Evolutionary conservation across 257 asterid species (phyloP), one percentile per base, ranked within the genome.

Genomic region (Cinchona pubescens): DNA sequence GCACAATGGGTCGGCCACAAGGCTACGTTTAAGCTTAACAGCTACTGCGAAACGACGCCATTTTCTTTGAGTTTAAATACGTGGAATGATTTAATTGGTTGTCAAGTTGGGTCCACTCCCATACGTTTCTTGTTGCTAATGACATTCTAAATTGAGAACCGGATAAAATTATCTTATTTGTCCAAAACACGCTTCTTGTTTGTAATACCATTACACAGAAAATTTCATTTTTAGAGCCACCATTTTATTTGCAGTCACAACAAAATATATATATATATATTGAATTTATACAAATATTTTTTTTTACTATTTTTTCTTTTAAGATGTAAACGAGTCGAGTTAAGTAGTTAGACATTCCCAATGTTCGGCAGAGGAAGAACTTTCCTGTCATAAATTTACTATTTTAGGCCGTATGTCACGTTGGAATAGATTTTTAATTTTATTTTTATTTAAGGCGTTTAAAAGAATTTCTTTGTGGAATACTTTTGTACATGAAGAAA

Each of bases 1-100:
- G 86, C 87, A 80, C 67, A 76, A 76, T 3, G 85, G 90, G 90
- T 87, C 90, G 92, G 88, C 93, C 80, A 77, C 80, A 78, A 60
- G 64, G 85, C 89, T 81, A 87, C 86, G 86, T 78, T 81, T 84
- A 78, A 14, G 80, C 71, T 73, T 65, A 72, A 75, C 84, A 73
- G 72, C 77, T 70, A 67, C 61, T 48, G 27, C 11, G 66, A 67
- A 19, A 81, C 95, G 92, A 70, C 86, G 85, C 58, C 91, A 87
- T 85, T 25, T 13, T 5, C 21, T 19, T 8, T 1, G 7, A 37
- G 23, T 0, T 75, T 78, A 48, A 69, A 67, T 73, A 79, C 82
- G 79, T 83, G 87, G 79, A 58, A 12, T 4, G 9, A 18, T 61
- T 38, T 73, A 35, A 82, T 3, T 75, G 76, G 83, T 30, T 10